Base-by-base conservation (phyloP, 768 basidiomycete species). In the Lanmaoa rubissima region DNA sequence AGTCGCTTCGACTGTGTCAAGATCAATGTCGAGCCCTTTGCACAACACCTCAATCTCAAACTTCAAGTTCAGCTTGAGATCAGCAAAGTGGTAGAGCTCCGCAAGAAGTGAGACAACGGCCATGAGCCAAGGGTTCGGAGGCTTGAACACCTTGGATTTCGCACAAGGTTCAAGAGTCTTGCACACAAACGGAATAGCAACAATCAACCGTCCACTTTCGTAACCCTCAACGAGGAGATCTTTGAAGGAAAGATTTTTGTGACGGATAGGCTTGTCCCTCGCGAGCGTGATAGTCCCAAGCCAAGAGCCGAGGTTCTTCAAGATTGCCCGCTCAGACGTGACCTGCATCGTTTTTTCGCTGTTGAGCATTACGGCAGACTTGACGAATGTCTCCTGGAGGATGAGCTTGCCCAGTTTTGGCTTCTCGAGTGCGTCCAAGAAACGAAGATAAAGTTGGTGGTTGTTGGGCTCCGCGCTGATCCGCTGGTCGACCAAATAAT, bases 91-190 rank as follows among this genome's bases (percentile, higher is more conserved):
- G 72, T 99, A 98, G n/a, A 99, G 82, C 70, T 99, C 97, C 43
- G 86, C 91, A 44, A 98, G 82, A 42, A 98, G 79, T 61, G 89
- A 85, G 65, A 98, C 79, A 60, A 99, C 91, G 0, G 91, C 95
- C 89, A 98, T 95, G 48, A 99, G 75, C 97, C 97, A 99, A 2
- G 97, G 97, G 71, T 98, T 99, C 26, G 97, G 97, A 19, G 94
- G 90, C 66, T 83, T 88, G 83, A 99, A 99, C 28, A 98, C 90
- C 61, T 79, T 87, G 34, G 96, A 98, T 67, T 88, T 86, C 47
- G 87, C 82, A 59, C 92, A 94, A 45, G 91, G 91, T 69, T 94
- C 92, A 45, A 99, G 82, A 2, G 94, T 90, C 73, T 97, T 97
- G 84, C 96, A 98, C 38, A 98, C 92, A 71, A 98, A 99, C 0